These are phyloP conservation scores for Lodderomyces metapsilosis DNA, from an alignment of 1,139 yeast genomes.

Conservation along the genomic window DNA sequence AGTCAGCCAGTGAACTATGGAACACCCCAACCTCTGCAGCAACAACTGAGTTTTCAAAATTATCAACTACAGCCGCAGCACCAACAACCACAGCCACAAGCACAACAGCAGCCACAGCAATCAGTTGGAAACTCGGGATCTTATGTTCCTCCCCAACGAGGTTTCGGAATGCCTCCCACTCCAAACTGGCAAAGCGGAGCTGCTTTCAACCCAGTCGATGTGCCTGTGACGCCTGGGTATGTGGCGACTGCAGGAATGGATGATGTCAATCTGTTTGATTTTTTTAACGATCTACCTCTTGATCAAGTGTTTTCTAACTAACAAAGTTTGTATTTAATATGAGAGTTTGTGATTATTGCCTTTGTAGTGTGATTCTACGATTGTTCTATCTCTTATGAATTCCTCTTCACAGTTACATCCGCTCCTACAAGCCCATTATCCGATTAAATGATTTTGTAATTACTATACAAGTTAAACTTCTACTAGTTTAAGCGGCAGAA, in stretches of 20 bases:
- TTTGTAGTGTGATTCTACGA: no score
- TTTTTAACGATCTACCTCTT: slow-evolving; percentile 27
- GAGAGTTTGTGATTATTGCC: no score
- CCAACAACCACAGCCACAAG: slow-evolving; percentile 7
- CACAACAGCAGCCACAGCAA: slow-evolving; percentile 2
- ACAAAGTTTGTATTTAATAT: no score
- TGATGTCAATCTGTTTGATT: slow-evolving; percentile 19
- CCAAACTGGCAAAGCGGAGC: slow-evolving; percentile 2
- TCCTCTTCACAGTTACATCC: background rate
- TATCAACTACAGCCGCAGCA: slow-evolving; percentile 3
- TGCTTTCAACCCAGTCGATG: slow-evolving; percentile 5
- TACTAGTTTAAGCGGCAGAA: slow-evolving; percentile 11
- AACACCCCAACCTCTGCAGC: background rate
- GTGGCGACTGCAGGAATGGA: slow-evolving; percentile 5
- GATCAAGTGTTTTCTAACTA: slow-evolving; percentile 14
- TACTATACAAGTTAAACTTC: slow-evolving; percentile 1
- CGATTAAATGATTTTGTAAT: background rate
- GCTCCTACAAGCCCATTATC: background rate
- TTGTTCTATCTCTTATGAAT: no score
- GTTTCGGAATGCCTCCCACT: slow-evolving; percentile 3
- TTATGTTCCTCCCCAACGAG: background rate
- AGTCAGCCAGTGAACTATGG: slow-evolving; percentile 1
- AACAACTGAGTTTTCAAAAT: slow-evolving; percentile 19
- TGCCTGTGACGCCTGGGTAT: slow-evolving; percentile 3
- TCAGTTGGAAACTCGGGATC: slow-evolving; percentile 1